A percentile compares a stretch with the other conserved stretches of the same genome.
Conservation (phyloP, 805 yeast species). For the Candida corydali region DNA sequence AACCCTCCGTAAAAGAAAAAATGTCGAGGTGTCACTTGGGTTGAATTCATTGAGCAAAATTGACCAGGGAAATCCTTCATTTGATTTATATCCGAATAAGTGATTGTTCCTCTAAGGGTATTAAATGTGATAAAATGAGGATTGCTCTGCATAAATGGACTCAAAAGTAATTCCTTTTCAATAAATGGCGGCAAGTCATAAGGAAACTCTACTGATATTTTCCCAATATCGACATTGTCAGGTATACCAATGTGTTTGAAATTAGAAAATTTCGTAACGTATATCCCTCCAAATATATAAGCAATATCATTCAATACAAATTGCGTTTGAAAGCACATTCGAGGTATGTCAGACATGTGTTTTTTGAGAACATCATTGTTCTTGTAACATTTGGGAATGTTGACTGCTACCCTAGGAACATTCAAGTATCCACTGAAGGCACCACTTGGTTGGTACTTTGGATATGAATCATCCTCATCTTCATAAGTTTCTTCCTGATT, state of each 20-base stretch:
- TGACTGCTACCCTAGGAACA: slow-evolving; percentile 21
- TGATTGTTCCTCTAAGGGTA: slow-evolving; percentile 29
- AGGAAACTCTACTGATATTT: slow-evolving; percentile 34
- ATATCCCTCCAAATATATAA: slow-evolving; percentile 38
- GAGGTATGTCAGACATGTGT: slow-evolving; percentile 16
- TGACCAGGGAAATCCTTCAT: slow-evolving; percentile 42
- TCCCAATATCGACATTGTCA: slow-evolving; percentile 19
- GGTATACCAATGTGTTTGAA: slow-evolving; percentile 32
- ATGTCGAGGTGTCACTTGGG: slow-evolving; percentile 52
- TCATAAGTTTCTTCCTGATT: slow-evolving; percentile 1
- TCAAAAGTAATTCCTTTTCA: slow-evolving; percentile 31
- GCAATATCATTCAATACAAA: slow-evolving; percentile 26
- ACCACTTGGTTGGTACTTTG: slow-evolving; percentile 10
- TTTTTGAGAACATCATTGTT: slow-evolving; percentile 8
- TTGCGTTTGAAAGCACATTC: slow-evolving; percentile 29
- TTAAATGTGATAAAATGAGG: slow-evolving; percentile 21
- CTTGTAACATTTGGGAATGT: slow-evolving; percentile 14
- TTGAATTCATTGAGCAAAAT: slow-evolving; percentile 44
- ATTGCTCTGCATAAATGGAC: slow-evolving; percentile 42
- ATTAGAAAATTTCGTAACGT: slow-evolving; percentile 12
- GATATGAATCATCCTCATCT: slow-evolving; percentile 2
- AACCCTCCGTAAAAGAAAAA: slow-evolving; percentile 71
- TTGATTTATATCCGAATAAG: slow-evolving; percentile 20
- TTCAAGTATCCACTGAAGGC: slow-evolving; percentile 25
- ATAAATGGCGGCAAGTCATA: slow-evolving; percentile 37